These are phyloP conservation scores for Cyclotella baltica DNA, from an alignment of 108 stramenopile species.

Conservation along the genomic window DNA sequence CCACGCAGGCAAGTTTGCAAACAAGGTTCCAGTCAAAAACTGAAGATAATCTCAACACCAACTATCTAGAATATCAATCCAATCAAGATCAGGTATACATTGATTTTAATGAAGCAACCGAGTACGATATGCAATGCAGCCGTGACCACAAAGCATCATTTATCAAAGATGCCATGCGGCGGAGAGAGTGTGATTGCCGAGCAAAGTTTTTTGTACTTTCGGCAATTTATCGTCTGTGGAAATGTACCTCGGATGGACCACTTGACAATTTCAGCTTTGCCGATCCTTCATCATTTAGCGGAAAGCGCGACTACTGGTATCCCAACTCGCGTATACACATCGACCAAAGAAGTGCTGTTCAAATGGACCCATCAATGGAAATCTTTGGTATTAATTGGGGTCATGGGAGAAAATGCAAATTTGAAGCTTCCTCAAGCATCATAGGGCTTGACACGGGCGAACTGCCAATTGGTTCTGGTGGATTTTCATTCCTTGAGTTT, in stretches of 20 bases:
- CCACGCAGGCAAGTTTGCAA: conserved; percentile 45
- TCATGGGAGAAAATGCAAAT: conserved; percentile 39
- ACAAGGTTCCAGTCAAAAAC: conserved; percentile 17
- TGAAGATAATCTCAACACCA: conserved; percentile 20
- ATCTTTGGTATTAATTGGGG: conserved; percentile 43
- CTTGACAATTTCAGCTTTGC: conserved; percentile 66
- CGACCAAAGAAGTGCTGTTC: conserved; percentile 21
- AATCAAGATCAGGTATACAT: conserved; percentile 14
- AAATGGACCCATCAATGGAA: conserved; percentile 50
- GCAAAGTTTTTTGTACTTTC: conserved; percentile 59
- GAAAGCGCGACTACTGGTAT: conserved; percentile 78
- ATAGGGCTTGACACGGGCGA: conserved; percentile 41
- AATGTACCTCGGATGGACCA: conserved; percentile 57
- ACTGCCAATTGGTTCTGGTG: conserved; percentile 34
- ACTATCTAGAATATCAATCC: conserved; percentile 36
- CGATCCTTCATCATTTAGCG: conserved; percentile 40
- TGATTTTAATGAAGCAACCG: conserved; percentile 24
- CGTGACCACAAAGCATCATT: conserved; percentile 84
- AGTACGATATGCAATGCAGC: conserved; percentile 51
- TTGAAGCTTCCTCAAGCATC: conserved; percentile 15
- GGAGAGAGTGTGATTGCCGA: conserved; percentile 81
- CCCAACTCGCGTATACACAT: conserved; percentile 46
- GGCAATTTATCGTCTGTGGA: conserved; percentile 82
- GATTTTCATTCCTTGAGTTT: conserved; percentile 31
- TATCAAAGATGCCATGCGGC: conserved; percentile 59